Evolutionary conservation across 768 basidiomycete species (phyloP), one percentile per base, ranked within the genome.

Genomic region (Russula brevipes): DNA sequence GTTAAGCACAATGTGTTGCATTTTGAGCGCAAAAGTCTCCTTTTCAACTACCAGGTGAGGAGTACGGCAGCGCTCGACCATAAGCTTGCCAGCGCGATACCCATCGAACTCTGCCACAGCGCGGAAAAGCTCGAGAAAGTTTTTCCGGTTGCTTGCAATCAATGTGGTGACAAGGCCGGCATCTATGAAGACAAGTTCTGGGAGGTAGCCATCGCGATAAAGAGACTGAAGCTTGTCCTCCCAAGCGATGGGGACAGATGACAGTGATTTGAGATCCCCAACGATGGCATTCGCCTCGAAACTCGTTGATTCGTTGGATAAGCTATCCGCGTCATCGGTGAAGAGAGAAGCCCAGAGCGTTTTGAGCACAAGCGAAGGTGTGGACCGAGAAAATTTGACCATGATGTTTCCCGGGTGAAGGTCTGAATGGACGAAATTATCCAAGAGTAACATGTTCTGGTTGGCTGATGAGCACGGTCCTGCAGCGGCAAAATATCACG

Each of bases 41-140:
- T 88, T 82, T 68, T 99, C 94, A 61, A 95, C 78, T 5, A 88
- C 94, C 41, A 96, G 81, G 63, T 96, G 89, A 1, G 97, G 97
- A 14, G 89, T 83, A 19, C 91, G 87, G 69, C 94, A 98, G 33
- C 95, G 88, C 74, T 94, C 91, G 57, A 98, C 84, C 96, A 99
- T 98, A 57, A 99, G 85, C 65, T 92, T 87, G 1, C 97, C 97
- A 1, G 92, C 86, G 64, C 86, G 88, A 75, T 98, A 98, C 0
- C 97, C 97, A 72, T 99, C 97, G 64, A 99, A 99, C 69, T 94
- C 87, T 39, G 97, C 96, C 41, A 99, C 83, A 4, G 96, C 93
- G 58, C 89, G 87, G 78, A 99, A 98, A 65, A 99, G 86, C 70
- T 99, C 96, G 51, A 99, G 82, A 73, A 99, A 99, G 75, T 99